A percentile compares a stretch with the other conserved stretches of the same genome.
Evolutionary conservation across 768 basidiomycete genomes (phyloP).

Genomic region (Psilocybe sp.): DNA sequence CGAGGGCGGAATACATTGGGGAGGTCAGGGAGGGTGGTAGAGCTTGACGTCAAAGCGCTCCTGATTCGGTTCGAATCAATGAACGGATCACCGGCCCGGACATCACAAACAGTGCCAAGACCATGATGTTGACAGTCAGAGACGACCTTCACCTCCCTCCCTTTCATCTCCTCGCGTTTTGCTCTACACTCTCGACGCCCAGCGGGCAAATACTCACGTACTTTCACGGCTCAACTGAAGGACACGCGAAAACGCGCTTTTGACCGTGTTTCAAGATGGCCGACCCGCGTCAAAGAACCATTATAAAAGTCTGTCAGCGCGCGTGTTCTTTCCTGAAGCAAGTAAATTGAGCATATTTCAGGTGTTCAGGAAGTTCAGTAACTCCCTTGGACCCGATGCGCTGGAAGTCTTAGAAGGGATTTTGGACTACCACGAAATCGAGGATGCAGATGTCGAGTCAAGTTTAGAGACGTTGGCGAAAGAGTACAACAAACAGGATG

Average conservation of each 20-base stretch:
- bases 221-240: too few relatives aligned
- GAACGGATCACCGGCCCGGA: too few relatives aligned
- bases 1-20: conserved; percentile 64
- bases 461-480: conserved; percentile 80
- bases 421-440: conserved; percentile 67
- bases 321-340: neutral
- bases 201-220: too few relatives aligned
- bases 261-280: conserved; percentile 30
- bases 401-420: conserved; percentile 70
- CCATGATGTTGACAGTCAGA: too few relatives aligned
- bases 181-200: too few relatives aligned
- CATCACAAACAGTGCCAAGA: too few relatives aligned
- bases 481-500: conserved; percentile 90
- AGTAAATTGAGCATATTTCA: conserved; percentile 21
- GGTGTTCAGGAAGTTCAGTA: conserved; percentile 88
- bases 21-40: neutral
- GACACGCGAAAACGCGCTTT: neutral
- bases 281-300: conserved; percentile 43
- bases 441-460: conserved; percentile 64
- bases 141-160: too few relatives aligned
- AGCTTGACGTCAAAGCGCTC: too few relatives aligned
- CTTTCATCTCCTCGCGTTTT: too few relatives aligned
- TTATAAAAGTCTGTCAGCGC: conserved; percentile 39
- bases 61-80: too few relatives aligned
- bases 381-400: conserved; percentile 80